Percentiles rank a stretch among this genome's conserved stretches.
These are phyloP conservation scores for Pseudocercospora fijiensis DNA, from an alignment of 2,329 filamentous ascomycete genomes.

Conservation along the genomic window DNA sequence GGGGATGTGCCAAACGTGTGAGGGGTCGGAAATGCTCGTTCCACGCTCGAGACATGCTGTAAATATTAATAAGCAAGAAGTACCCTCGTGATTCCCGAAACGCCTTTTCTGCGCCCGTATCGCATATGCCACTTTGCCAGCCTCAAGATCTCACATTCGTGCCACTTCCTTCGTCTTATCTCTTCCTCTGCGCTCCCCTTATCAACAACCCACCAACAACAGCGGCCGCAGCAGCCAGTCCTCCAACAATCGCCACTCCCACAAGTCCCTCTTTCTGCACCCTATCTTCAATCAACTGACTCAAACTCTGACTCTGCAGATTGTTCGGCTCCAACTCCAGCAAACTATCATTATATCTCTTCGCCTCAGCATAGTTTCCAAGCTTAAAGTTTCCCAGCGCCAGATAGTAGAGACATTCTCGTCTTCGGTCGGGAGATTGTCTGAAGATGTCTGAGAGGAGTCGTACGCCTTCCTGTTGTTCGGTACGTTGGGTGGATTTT, in stretches of 20 bases:
- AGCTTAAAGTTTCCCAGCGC: conserved; percentile 97
- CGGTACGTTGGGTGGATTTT: conserved; percentile 78
- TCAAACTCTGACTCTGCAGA: conserved; percentile 82
- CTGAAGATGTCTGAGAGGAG: conserved; percentile 69
- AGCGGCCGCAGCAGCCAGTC: conserved; percentile 88
- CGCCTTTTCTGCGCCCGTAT: neutral
- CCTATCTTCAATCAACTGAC: conserved; percentile 88
- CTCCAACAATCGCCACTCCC: conserved; percentile 92
- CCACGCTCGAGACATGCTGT: too few species aligned
- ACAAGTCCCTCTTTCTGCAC: conserved; percentile 91
- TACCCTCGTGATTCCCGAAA: neutral
- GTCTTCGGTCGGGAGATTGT: conserved; percentile 82
- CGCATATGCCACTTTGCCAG: neutral
- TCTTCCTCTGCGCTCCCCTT: conserved; percentile 57
- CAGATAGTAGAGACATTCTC: conserved; percentile 98
- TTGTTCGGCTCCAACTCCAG: conserved; percentile 89
- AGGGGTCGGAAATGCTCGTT: too few species aligned
- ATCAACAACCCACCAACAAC: conserved; percentile 85
- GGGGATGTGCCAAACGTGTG: too few species aligned
- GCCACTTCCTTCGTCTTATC: conserved; percentile 19
- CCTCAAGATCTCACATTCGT: too few species aligned
- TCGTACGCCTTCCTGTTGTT: conserved; percentile 45
- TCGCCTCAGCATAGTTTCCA: conserved; percentile 92
- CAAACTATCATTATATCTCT: conserved; percentile 90
- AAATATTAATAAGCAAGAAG: neutral